Evolutionary conservation across 306 rosid genomes (phyloP).

Genomic region (Glycyrrhiza uralensis): DNA sequence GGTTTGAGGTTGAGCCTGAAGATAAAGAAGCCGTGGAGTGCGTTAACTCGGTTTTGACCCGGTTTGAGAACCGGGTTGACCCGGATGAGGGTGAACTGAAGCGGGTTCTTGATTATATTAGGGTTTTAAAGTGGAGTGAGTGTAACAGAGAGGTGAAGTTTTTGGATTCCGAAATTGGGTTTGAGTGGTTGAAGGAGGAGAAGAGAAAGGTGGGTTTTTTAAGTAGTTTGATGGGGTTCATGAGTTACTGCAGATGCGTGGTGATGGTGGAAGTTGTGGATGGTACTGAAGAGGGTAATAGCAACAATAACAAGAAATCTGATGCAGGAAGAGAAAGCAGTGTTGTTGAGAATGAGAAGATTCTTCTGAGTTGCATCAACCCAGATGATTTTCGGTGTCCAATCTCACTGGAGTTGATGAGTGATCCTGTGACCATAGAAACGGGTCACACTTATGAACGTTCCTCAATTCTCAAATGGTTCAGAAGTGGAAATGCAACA

Average conservation of each 20-base stretch:
- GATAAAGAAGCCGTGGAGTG: conserved; percentile 40
- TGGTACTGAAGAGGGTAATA: conserved; percentile 26
- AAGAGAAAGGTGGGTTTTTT: conserved; percentile 34
- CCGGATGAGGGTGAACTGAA: conserved; percentile 44
- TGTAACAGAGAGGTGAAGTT: conserved; percentile 66
- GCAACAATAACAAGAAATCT: conserved; percentile 14
- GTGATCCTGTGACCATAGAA: conserved; percentile 71
- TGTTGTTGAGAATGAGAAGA: conserved; percentile 4
- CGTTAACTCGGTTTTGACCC: conserved; percentile 36
- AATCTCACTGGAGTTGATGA: conserved; percentile 74
- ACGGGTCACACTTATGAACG: conserved; percentile 93
- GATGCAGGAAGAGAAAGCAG: conserved; percentile 1
- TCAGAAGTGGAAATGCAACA: conserved; percentile 47
- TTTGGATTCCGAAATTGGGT: conserved; percentile 62
- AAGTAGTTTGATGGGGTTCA: conserved; percentile 49
- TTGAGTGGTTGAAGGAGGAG: conserved; percentile 39
- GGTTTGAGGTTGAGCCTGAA: conserved; percentile 45
- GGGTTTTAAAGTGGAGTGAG: conserved; percentile 55
- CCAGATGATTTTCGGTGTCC: conserved; percentile 83
- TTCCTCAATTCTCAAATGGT: conserved; percentile 79
- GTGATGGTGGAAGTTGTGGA: conserved; percentile 43
- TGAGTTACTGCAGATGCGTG: conserved; percentile 62
- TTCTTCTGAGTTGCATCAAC: conserved; percentile 29
- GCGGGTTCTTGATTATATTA: conserved; percentile 55
- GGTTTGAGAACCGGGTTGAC: conserved; percentile 40